Conservation (phyloP, 2,329 filamentous ascomycete species). For the Sclerotinia sclerotiorum region DNA sequence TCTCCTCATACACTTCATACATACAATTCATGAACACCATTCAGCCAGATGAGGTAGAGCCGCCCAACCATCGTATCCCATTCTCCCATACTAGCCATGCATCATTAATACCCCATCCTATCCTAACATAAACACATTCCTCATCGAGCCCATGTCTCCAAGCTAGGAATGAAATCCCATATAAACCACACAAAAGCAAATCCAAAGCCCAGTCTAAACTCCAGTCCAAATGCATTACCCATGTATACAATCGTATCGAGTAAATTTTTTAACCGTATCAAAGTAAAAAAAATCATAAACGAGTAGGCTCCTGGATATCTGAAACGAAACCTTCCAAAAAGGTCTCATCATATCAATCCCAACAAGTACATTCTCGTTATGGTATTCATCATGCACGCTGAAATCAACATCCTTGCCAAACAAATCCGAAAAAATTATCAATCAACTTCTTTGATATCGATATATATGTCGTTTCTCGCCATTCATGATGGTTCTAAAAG, state of each 20-base stretch:
- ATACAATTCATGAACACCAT: neutral
- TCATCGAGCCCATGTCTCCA: neutral
- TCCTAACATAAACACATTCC: conserved; percentile 8
- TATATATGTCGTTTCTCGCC: conserved; percentile 18
- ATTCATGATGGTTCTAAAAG: neutral
- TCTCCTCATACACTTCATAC: conserved; percentile 11
- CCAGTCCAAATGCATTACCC: conserved; percentile 19
- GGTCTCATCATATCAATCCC: conserved; percentile 17
- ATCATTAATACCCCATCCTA: conserved; percentile 14
- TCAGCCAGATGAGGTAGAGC: conserved; percentile 7
- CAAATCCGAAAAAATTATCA: conserved; percentile 19
- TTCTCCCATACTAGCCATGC: conserved; percentile 2
- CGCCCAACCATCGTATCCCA: conserved; percentile 1
- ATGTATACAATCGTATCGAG: conserved; percentile 20
- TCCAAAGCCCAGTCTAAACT: conserved; percentile 14
- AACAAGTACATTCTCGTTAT: conserved; percentile 17
- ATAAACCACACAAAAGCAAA: conserved; percentile 7
- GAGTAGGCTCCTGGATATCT: conserved; percentile 6
- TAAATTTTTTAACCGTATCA: conserved; percentile 19
- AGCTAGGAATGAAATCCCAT: neutral
- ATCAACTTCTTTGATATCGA: conserved; percentile 3
- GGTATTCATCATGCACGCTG: conserved; percentile 20
- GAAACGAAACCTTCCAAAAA: conserved; percentile 1
- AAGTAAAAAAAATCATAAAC: neutral
- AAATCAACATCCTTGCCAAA: conserved; percentile 19